Evolutionary conservation across 2,329 filamentous ascomycete species (phyloP), one percentile per base, ranked within the genome.

Genomic region (Stylonectria norvegica): DNA sequence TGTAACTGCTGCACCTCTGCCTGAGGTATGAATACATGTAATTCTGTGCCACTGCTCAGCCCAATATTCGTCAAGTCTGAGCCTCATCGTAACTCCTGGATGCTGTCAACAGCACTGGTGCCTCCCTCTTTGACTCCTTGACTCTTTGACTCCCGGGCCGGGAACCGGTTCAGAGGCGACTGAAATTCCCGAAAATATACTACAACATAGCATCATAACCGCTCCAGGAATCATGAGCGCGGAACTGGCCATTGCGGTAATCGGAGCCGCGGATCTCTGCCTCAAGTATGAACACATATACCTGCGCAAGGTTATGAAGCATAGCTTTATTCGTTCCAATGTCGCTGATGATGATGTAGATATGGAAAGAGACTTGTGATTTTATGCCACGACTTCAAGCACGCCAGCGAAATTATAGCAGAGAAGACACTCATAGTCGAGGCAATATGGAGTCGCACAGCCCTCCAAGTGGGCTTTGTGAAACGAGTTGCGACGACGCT

Each of bases 381-480:
- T 14, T 19, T 42, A 4, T 45, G 39, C 20, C 31, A 34, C 9
- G 36, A 34, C 9, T 36, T 40, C n/a, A 36, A 40, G 11, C 19
- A 23, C 14, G 29, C 45, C 14, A 31, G 40, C n/a, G 16, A 39
- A 11, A 15, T 20, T 7, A 28, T 42, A 17, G 36, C 22, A 6
- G 38, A 45, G 23, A 45, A 34, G 4, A 9, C 36, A 15, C 32
- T 42, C 5, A 11, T 40, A 3, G 28, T 45, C 12, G 45, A 45
- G 15, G 23, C 20, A 5, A 23, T 34, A 7, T 34, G 34, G 23
- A 42, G 28, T 14, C 38, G 35, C 5, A 36, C 30, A 6, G 34
- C 32, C 12, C 29, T 39, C 10, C 42, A 45, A 36, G 16, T 40
- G 7, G 39, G 37, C 7, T 39, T 48, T 20, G 20, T 45, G 8